These are phyloP conservation scores for Candida tetrigidarum DNA, from an alignment of 1,139 yeast genomes.

Conservation along the genomic window DNA sequence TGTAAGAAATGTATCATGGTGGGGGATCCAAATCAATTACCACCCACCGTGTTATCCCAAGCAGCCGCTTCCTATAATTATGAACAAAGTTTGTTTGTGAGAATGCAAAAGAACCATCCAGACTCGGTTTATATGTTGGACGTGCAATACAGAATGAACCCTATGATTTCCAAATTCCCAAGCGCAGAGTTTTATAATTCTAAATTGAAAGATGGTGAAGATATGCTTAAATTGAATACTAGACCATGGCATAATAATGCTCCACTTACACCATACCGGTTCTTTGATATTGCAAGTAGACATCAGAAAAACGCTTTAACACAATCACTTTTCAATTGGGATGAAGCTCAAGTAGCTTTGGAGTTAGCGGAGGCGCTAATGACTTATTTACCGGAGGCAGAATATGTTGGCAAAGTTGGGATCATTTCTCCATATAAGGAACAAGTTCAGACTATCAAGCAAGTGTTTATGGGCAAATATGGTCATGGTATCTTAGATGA, in stretches of 20 bases:
- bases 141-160: constrained; percentile 99
- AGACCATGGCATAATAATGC: constrained; percentile 74
- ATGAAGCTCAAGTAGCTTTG: constrained; percentile 75
- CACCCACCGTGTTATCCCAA: constrained; percentile 97
- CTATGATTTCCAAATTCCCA: constrained; percentile 86
- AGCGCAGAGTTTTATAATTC: constrained; percentile 81
- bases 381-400: constrained; percentile 49
- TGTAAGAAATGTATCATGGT: constrained; percentile 94
- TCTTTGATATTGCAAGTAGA: constrained; percentile 69
- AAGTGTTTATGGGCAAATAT: constrained; percentile 57
- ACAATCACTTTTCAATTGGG: constrained; percentile 68
- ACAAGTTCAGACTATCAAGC: constrained; percentile 67
- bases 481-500: constrained; percentile 67
- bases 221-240: constrained; percentile 59
- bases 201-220: constrained; percentile 73
- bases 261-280: constrained; percentile 72
- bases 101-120: constrained; percentile 78
- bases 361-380: constrained; percentile 67
- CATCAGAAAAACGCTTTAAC: constrained; percentile 69
- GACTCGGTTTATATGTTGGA: constrained; percentile 73
- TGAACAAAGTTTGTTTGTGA: constrained; percentile 91
- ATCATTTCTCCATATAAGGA: constrained; percentile 95
- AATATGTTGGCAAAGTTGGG: constrained; percentile 79
- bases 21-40: constrained; percentile 98
- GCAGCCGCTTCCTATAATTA: constrained; percentile 80